phyloP scores from a whole-genome alignment of 208 protist genomes.

The Wallacemonas sp. region DNA sequence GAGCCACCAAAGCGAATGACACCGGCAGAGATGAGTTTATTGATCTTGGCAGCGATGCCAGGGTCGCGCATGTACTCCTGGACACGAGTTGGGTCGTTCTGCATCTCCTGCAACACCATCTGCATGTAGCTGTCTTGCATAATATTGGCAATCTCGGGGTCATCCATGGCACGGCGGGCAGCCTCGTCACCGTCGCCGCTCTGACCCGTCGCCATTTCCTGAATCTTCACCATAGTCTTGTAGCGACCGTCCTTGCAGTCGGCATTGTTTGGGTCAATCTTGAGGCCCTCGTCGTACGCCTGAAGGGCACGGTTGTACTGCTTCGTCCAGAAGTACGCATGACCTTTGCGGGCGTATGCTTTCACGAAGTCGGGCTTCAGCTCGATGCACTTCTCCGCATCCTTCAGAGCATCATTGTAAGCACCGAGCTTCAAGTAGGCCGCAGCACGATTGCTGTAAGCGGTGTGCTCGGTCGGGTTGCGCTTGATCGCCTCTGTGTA shows the following conservation, averaged over 20 bases:
- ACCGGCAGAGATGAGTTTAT: conserved; percentile 96
- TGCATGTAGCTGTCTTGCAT: conserved; percentile 94
- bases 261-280: conserved; percentile 90
- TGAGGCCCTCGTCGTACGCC: conserved; percentile 94
- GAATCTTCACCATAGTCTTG: conserved; percentile 91
- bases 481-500: conserved; percentile 95
- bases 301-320: conserved; percentile 96
- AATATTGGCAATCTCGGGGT: conserved; percentile 95
- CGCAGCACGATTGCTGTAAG: conserved; percentile 96
- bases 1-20: conserved; percentile 94
- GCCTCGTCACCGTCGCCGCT: conserved; percentile 84
- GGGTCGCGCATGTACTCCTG: conserved; percentile 95
- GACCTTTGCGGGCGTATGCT: conserved; percentile 87
- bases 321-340: conserved; percentile 94
- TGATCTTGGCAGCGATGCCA: conserved; percentile 90
- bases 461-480: conserved; percentile 93
- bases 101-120: conserved; percentile 89
- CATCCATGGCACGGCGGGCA: conserved; percentile 87
- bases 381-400: conserved; percentile 95
- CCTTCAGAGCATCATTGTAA: conserved; percentile 92
- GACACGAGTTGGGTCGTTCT: conserved; percentile 85
- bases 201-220: conserved; percentile 87
- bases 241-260: conserved; percentile 89
- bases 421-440: conserved; percentile 96
- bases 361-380: conserved; percentile 95